phyloP scores from a whole-genome alignment of 768 basidiomycete genomes.

The Lenzites betulinus region DNA sequence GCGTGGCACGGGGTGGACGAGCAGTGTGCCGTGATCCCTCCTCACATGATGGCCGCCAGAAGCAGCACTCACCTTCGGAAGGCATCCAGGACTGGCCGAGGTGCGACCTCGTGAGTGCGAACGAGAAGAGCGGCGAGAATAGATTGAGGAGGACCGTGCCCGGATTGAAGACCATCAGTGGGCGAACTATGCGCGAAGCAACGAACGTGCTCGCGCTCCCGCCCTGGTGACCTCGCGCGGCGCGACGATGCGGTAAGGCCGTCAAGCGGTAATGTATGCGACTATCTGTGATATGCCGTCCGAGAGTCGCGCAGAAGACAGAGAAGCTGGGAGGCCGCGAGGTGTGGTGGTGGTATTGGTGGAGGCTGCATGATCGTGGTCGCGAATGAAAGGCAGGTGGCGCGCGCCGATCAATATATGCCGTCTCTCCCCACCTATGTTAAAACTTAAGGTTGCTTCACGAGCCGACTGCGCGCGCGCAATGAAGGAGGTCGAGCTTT shows the following conservation, averaged over 20 bases:
- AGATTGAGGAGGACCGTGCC: slow-evolving; percentile 7
- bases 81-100: not conserved
- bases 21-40: slow-evolving; percentile 14
- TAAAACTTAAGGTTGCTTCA: too few species aligned
- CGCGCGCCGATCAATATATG: too few species aligned
- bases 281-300: not conserved
- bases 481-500: too few species aligned
- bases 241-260: not conserved
- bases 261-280: too few species aligned
- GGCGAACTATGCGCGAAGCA: not conserved
- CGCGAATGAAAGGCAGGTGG: too few species aligned
- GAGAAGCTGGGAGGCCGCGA: too few species aligned
- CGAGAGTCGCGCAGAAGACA: not conserved
- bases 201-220: slow-evolving; percentile 9
- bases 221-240: not conserved
- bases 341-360: too few species aligned
- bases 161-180: not conserved
- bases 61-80: slow-evolving; percentile 18
- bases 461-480: too few species aligned
- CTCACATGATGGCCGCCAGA: slow-evolving; percentile 21
- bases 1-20: not conserved
- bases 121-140: slow-evolving; percentile 17
- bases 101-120: slow-evolving; percentile 15
- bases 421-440: too few species aligned
- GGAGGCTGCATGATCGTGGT: too few species aligned